phyloP scores from a whole-genome alignment of 352 stramenopile genomes.

The Aphanomyces astaci region DNA sequence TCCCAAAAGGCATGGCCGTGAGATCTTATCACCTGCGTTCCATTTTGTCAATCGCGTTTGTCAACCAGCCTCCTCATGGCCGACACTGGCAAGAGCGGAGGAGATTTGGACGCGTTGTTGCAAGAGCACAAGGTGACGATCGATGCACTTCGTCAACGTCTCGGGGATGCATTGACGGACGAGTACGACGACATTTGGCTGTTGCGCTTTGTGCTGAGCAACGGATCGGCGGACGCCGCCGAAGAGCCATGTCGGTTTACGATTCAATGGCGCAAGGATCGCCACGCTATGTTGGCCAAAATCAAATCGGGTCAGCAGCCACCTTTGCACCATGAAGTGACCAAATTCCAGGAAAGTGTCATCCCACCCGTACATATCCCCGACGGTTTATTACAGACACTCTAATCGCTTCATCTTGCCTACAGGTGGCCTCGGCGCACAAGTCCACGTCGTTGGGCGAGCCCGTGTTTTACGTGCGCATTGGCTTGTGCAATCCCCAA shows the following conservation, averaged over 20 bases:
- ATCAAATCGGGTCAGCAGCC: background rate
- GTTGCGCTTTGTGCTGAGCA: slow-evolving; percentile 15
- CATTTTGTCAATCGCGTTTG: too few relatives aligned
- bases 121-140: background rate
- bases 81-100: too few relatives aligned
- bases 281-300: background rate
- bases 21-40: too few relatives aligned
- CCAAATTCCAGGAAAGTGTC: slow-evolving; percentile 17
- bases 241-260: slow-evolving; percentile 14
- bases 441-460: slow-evolving; percentile 12
- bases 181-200: slow-evolving; percentile 17
- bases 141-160: background rate
- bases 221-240: background rate
- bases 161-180: background rate
- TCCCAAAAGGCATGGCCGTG: too few relatives aligned
- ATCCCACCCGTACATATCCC: too few relatives aligned
- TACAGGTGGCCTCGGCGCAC: slow-evolving; percentile 6
- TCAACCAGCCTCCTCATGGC: background rate
- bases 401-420: background rate
- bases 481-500: slow-evolving; percentile 16
- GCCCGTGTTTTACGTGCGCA: slow-evolving; percentile 6
- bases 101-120: slow-evolving; percentile 8
- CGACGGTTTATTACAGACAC: too few relatives aligned
- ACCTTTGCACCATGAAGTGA: slow-evolving; percentile 8
- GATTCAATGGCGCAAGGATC: slow-evolving; percentile 6